phyloP scores from a whole-genome alignment of 176 grass and related monocot genomes.

The barley (Hordeum vulgare) region MorexV3_pseudomolecules_assembly NC_058520.1:543198010-543198509 shows the following conservation, averaged over 20 bases:
- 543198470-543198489: too few relatives aligned
- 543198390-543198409: background rate
- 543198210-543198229: slow-evolving; percentile 1
- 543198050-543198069: background rate
- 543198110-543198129: background rate
- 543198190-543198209: slow-evolving; percentile 12
- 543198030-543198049: background rate
- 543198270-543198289: slow-evolving; percentile 3
- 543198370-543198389: background rate
- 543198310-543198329: slow-evolving; percentile 7
- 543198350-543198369: slow-evolving; percentile 4
- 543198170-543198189: background rate
- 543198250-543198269: slow-evolving; percentile 26
- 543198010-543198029: background rate
- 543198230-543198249: slow-evolving; percentile 34
- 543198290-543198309: slow-evolving; percentile 10
- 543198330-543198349: background rate
- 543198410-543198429: background rate
- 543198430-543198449: too few relatives aligned
- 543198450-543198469: too few relatives aligned
- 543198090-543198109: background rate
- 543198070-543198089: background rate
- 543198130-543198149: slow-evolving; percentile 24
- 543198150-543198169: background rate
- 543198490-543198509: too few relatives aligned